Evolutionary conservation across 2,329 filamentous ascomycete species (phyloP), one percentile per base, ranked within the genome.

Genomic region (Epichloe sylvatica): DNA sequence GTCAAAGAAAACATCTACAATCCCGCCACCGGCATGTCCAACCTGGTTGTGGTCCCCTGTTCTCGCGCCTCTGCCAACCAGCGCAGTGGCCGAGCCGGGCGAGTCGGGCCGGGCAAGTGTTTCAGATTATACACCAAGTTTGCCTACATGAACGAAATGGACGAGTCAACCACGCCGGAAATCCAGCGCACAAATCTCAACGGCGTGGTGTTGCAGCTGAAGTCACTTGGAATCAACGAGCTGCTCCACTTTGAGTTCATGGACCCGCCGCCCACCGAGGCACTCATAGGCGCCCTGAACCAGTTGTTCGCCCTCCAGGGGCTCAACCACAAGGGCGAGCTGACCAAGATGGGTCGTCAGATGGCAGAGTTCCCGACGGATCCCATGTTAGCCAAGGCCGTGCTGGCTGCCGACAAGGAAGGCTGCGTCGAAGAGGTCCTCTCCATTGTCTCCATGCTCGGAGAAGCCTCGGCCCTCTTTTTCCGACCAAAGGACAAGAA

Each of bases 401-500:
- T 98, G 17, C 77, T 98, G 3, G 87, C 88, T 0, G 87, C 91
- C 0, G 86, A 92, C 65, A 85, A 88, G 58, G 85, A 91, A 56
- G 86, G 86, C n/a, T 96, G 91, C 58, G 87, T 95, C 0, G 87
- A 94, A 52, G 92, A 98, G 67, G 81, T 97, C 0, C 72, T 98
- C 15, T 89, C 86, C 0, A 87, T 97, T 45, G 87, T 97, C n/a
- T 81, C 90, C 40, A 95, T 97, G 86, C 77, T 97, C 0, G 81
- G 85, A 53, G 92, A 97, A 68, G 81, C 86, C 2, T 88, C 84
- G 4, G 83, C 89, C 0, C 76, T 98, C 5, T 98, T 96, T 72
- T 94, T 94, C 75, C 78, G 89, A 0, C 90, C 92, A 19, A 95
- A 96, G 63, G 90, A 98, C 69, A 96, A 97, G 73, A 95, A 95